A percentile compares a stretch with the other conserved stretches of the same genome.
Conservation (phyloP, 1,284 basidiomycete species). For the Anthracocystis walkeri region DNA sequence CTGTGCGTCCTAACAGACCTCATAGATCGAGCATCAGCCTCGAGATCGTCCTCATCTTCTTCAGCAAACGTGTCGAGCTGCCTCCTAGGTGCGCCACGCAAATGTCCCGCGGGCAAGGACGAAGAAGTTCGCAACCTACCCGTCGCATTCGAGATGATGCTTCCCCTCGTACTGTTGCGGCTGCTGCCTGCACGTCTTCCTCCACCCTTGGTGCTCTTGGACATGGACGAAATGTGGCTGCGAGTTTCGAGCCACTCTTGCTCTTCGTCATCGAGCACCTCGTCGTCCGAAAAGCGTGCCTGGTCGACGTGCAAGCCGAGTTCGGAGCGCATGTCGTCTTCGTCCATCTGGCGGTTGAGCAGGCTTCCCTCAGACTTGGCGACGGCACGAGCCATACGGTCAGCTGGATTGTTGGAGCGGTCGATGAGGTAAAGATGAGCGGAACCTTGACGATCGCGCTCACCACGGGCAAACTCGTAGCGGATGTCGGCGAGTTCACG, state of each 20-base stretch:
- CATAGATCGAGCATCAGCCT: slow-evolving; percentile 23
- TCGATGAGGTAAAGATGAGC: slow-evolving; percentile 65
- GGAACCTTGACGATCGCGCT: slow-evolving; percentile 41
- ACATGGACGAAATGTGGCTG: slow-evolving; percentile 18
- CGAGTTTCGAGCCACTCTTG: slow-evolving; percentile 42
- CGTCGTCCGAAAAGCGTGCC: slow-evolving; percentile 24
- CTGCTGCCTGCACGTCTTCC: slow-evolving; percentile 10
- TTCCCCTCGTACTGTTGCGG: slow-evolving; percentile 23
- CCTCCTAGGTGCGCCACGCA: slow-evolving; percentile 14
- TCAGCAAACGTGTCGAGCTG: slow-evolving; percentile 46
- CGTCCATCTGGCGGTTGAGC: slow-evolving; percentile 15
- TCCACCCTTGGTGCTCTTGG: slow-evolving; percentile 19
- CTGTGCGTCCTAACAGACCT: slow-evolving; percentile 21
- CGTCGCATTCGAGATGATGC: slow-evolving; percentile 38
- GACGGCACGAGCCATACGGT: slow-evolving; percentile 51
- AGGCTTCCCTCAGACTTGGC: slow-evolving; percentile 38
- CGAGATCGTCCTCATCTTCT: slow-evolving; percentile 40
- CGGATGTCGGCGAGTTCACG: slow-evolving; percentile 62
- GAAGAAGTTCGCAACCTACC: slow-evolving; percentile 30
- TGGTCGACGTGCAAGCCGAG: slow-evolving; percentile 32
- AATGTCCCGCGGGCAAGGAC: slow-evolving; percentile 37
- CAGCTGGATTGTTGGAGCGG: slow-evolving; percentile 58
- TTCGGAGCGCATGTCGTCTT: slow-evolving; percentile 26
- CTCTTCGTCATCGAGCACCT: slow-evolving; percentile 21
- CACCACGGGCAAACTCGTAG: slow-evolving; percentile 46